Base-by-base conservation (phyloP, 805 yeast genomes). In the Zygoascus biomembranicola region DNA sequence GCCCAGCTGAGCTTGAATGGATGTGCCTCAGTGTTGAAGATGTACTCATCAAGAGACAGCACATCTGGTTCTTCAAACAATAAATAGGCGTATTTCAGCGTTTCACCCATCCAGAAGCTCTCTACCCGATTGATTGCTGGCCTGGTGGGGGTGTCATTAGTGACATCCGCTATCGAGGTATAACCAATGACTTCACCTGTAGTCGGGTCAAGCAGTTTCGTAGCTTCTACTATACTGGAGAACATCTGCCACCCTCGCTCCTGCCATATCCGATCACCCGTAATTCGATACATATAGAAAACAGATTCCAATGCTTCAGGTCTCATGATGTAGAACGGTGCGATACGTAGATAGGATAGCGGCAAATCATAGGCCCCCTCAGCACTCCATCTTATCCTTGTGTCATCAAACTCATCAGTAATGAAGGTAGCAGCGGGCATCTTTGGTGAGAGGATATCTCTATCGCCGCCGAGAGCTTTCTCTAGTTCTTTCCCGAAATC, bases 101-200 rank as follows among this genome's bases (percentile, higher is more conserved):
- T 90, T 67, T 90, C 97, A 1, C 96, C 94, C 59, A 87, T 74
- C 97, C 97, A 90, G 74, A 89, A 89, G 26, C 94, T 84, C 46
- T 59, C 62, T 46, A 75, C 73, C 2, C 63, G 58, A 1, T 87
- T 79, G 64, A 87, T 87, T 50, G 75, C 70, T 58, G 89, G 69
- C 8, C 85, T 78, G 5, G 79, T 75, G 10, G 73, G 75, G 19
- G 69, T 68, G 11, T 65, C 55, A 13, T 67, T 59, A 0, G 75
- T 72, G 1, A 80, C 70, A 53, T 73, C 78, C 45, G 61, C 51
- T 8, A 75, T 61, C 1, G 78, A 72, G 13, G 77, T 68, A 56
- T 63, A 69, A 5, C 67, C 69, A 28, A 69, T 71, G 16, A 57
- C 49, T 8, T 67, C 68, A 14, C 70, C 72, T 23, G 69, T 67